Evolutionary conservation across 345 rosid species (phyloP).

Genomic region (Sonneratia caseolaris): DNA sequence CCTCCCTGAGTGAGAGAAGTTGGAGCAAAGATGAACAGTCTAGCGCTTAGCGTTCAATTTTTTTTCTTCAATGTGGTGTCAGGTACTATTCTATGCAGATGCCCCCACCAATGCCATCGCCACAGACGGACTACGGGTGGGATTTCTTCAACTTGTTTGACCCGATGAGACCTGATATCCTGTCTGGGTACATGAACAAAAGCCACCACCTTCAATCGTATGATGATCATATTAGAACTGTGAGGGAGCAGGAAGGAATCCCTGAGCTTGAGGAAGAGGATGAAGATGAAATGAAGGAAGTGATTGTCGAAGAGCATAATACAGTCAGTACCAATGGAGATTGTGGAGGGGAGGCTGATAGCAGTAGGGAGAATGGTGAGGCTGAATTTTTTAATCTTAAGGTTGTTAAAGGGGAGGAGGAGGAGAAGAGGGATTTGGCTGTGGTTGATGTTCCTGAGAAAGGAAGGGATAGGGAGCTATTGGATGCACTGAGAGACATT

Average conservation of each 20-base stretch:
- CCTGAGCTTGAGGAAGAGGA: conserved; percentile 68
- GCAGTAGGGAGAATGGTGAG: conserved; percentile 18
- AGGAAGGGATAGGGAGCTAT: conserved; percentile 62
- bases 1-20: too few species aligned
- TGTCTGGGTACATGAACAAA: conserved; percentile 30
- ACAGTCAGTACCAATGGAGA: background rate
- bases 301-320: conserved; percentile 17
- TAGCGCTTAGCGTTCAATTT: background rate
- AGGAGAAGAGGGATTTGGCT: conserved; percentile 31
- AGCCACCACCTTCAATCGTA: conserved; percentile 14
- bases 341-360: conserved; percentile 8
- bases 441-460: conserved; percentile 36
- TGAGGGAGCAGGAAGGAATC: conserved; percentile 64
- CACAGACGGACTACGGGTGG: conserved; percentile 58
- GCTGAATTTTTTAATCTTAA: conserved; percentile 21
- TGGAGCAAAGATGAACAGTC: background rate
- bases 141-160: conserved; percentile 67
- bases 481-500: conserved; percentile 63
- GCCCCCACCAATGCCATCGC: conserved; percentile 38
- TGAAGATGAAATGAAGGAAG: conserved; percentile 23
- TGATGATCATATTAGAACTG: conserved; percentile 48
- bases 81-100: conserved; percentile 54
- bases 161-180: conserved; percentile 39
- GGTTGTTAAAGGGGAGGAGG: conserved; percentile 18
- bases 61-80: background rate